These are phyloP conservation scores for Russula sp. DNA, from an alignment of 768 basidiomycete genomes.

Conservation along the genomic window DNA sequence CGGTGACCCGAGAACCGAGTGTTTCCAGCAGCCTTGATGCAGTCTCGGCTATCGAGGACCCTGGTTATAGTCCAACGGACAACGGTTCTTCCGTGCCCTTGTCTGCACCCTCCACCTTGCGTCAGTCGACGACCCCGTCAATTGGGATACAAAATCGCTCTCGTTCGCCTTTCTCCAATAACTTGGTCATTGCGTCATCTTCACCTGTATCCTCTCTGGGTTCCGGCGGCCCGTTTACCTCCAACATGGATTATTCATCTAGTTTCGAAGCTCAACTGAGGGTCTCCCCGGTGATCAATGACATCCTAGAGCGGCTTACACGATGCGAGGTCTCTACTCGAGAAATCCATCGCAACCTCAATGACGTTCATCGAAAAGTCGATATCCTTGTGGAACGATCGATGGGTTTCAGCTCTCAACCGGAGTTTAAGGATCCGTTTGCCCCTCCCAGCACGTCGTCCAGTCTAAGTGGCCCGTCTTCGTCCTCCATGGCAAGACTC, in stretches of 20 bases:
- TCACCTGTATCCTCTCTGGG: conserved; percentile 77
- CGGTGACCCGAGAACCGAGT: conserved; percentile 12
- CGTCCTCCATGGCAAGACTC: conserved; percentile 45
- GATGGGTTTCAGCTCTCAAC: conserved; percentile 34
- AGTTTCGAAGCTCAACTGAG: conserved; percentile 70
- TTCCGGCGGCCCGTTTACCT: conserved; percentile 58
- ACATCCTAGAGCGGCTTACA: conserved; percentile 65
- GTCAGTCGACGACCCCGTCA: conserved; percentile 15
- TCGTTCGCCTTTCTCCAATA: conserved; percentile 38
- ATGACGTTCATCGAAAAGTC: conserved; percentile 71
- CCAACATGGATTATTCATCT: conserved; percentile 38
- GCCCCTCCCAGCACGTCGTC: conserved; percentile 35
- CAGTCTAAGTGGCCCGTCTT: conserved; percentile 25
- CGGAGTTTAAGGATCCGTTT: conserved; percentile 84
- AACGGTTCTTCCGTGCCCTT: conserved; percentile 10
- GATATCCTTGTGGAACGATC: conserved; percentile 67
- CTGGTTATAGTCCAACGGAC: conserved; percentile 3
- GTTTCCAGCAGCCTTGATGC: conserved; percentile 21
- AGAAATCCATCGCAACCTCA: conserved; percentile 68
- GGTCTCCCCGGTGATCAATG: conserved; percentile 66
- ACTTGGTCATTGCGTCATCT: conserved; percentile 46
- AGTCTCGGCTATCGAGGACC: conserved; percentile 13
- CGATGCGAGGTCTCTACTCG: conserved; percentile 63
- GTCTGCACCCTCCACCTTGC: conserved; percentile 17
- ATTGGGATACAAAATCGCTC: conserved; percentile 25